A percentile compares a stretch with the other conserved stretches of the same genome.
Evolutionary conservation across 805 yeast species (phyloP).

Genomic region (Metschnikowia dekortorum): DNA sequence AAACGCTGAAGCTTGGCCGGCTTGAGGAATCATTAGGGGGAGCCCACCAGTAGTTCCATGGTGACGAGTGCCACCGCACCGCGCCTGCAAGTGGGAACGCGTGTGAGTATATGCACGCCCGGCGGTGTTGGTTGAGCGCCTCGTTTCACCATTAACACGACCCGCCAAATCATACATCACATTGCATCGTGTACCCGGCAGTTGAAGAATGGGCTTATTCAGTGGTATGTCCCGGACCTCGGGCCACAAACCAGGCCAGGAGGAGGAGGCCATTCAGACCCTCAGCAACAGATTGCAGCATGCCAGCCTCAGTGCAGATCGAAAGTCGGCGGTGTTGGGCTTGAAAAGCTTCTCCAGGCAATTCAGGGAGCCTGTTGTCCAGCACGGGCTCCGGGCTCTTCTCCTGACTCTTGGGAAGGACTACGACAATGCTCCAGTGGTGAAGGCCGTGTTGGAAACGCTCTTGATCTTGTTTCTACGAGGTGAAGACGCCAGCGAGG

Average conservation of each 20-base stretch:
- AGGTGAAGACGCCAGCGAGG: slow-evolving; percentile 57
- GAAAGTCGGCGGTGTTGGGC: slow-evolving; percentile 87
- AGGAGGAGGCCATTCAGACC: slow-evolving; percentile 81
- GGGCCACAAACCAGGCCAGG: slow-evolving; percentile 40
- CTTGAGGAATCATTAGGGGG: no score
- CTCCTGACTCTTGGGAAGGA: slow-evolving; percentile 64
- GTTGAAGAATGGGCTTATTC: slow-evolving; percentile 29
- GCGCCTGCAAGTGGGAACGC: neutral
- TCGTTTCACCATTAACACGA: neutral
- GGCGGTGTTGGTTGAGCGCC: neutral
- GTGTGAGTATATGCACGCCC: neutral
- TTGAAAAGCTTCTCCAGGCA: slow-evolving; percentile 85
- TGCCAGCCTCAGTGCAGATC: slow-evolving; percentile 75
- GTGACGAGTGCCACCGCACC: no score
- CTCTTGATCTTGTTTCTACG: slow-evolving; percentile 74
- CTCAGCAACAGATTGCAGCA: slow-evolving; percentile 83
- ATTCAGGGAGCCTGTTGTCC: slow-evolving; percentile 85
- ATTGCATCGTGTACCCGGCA: neutral
- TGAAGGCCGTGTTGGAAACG: slow-evolving; percentile 81
- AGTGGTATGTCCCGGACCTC: slow-evolving; percentile 33
- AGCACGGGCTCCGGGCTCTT: slow-evolving; percentile 75
- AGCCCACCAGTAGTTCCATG: no score
- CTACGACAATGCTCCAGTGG: slow-evolving; percentile 61
- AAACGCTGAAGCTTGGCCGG: no score
- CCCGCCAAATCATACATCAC: neutral